Percentiles rank a stretch among this genome's conserved stretches.
These are phyloP conservation scores for Daldinia loculata DNA, from an alignment of 495 filamentous ascomycete species.

Conservation along the genomic window DNA sequence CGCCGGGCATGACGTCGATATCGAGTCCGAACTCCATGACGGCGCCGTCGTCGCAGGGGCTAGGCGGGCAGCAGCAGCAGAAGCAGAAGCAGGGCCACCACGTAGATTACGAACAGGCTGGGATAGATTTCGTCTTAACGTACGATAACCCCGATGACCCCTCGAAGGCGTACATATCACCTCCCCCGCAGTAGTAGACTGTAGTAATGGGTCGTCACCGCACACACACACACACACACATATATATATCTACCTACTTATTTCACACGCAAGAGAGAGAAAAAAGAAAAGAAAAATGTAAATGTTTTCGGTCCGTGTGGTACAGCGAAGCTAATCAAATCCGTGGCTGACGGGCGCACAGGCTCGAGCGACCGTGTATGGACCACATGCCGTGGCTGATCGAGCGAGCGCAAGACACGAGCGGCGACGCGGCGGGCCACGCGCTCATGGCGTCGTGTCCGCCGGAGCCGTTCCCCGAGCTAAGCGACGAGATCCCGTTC, in stretches of 20 bases:
- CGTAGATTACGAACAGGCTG: conserved; percentile 85
- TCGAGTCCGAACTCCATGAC: conserved; percentile 49
- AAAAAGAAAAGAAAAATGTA: conserved; percentile 30
- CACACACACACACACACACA: not conserved
- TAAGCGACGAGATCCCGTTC: conserved; percentile 60
- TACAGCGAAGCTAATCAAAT: conserved; percentile 46
- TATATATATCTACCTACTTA: conserved; percentile 17
- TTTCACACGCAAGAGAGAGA: not conserved
- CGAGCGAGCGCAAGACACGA: conserved; percentile 63
- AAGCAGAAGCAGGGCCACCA: conserved; percentile 45
- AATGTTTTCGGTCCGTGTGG: conserved; percentile 11
- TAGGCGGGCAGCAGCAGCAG: conserved; percentile 48
- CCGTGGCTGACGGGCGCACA: conserved; percentile 54
- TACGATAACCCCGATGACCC: conserved; percentile 68
- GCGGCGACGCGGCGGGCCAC: conserved; percentile 72
- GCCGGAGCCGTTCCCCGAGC: conserved; percentile 63
- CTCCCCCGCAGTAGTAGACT: conserved; percentile 67
- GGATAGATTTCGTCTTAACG: conserved; percentile 96
- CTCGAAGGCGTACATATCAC: conserved; percentile 70
- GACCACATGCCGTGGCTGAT: conserved; percentile 86
- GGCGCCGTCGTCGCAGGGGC: conserved; percentile 51
- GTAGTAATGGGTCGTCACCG: conserved; percentile 16
- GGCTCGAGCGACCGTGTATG: conserved; percentile 94
- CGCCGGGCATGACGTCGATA: conserved; percentile 52
- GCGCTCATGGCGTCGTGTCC: conserved; percentile 91